Conservation (phyloP, 208 protist species). For the Giardia muris region DNA sequence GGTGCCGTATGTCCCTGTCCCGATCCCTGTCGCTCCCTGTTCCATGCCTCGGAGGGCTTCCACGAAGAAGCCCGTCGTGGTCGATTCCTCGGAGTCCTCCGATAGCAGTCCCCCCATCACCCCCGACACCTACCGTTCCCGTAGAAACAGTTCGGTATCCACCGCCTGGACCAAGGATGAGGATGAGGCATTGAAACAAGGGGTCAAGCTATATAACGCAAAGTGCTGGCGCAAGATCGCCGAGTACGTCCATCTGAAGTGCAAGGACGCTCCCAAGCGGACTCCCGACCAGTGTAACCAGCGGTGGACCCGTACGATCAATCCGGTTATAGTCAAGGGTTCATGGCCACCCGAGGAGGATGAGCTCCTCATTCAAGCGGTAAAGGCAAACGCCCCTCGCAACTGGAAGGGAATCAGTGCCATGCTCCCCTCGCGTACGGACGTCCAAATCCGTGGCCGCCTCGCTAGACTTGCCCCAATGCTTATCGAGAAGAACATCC, state of each 20-base stretch:
- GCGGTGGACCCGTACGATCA: conserved; percentile 2
- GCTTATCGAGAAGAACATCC: neutral
- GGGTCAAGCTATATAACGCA: neutral
- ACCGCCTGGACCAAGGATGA: neutral
- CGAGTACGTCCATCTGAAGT: neutral
- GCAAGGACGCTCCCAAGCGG: neutral
- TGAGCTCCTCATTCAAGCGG: neutral
- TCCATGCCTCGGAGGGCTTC: too few relatives aligned
- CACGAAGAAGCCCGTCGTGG: too few relatives aligned
- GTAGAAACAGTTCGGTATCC: neutral
- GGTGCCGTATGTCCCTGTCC: too few relatives aligned
- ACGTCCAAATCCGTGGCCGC: conserved; percentile 7
- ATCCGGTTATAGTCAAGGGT: neutral
- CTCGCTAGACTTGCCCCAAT: neutral
- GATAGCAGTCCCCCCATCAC: neutral
- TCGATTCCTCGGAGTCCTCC: neutral
- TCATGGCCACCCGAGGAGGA: neutral
- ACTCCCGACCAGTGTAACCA: neutral
- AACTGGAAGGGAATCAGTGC: neutral
- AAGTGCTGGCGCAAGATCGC: neutral
- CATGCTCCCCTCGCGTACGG: neutral
- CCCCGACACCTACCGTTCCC: neutral
- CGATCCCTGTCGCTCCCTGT: too few relatives aligned
- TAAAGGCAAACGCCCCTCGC: neutral
- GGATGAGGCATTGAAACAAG: neutral